These are phyloP conservation scores for Metschnikowia continentalis DNA, from an alignment of 805 yeast species.

Conservation along the genomic window DNA sequence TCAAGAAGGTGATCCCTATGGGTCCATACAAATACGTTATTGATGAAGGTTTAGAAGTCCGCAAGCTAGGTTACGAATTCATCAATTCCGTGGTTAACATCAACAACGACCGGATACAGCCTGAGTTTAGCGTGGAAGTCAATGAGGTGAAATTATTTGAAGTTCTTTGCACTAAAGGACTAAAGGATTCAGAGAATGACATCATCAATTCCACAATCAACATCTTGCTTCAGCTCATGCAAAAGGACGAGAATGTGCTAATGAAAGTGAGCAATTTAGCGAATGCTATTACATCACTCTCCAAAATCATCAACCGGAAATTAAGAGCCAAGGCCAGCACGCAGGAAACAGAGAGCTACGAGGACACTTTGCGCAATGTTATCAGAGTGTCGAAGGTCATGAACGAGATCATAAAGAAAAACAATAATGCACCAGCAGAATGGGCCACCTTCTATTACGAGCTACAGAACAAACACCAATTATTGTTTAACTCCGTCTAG, in stretches of 20 bases:
- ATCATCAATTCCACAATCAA: slow-evolving; percentile 50
- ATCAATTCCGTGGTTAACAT: slow-evolving; percentile 48
- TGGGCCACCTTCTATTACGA: slow-evolving; percentile 17
- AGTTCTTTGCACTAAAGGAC: slow-evolving; percentile 44
- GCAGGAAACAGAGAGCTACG: slow-evolving; percentile 58
- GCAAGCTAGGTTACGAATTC: slow-evolving; percentile 70
- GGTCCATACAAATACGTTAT: slow-evolving; percentile 84
- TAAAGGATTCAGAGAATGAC: slow-evolving; percentile 60
- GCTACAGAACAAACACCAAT: slow-evolving; percentile 15
- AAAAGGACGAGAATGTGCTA: slow-evolving; percentile 18
- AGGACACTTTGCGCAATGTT: slow-evolving; percentile 41
- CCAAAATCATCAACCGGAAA: slow-evolving; percentile 40
- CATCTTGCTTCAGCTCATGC: slow-evolving; percentile 32
- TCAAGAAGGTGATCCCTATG: slow-evolving; percentile 65
- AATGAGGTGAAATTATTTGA: slow-evolving; percentile 33
- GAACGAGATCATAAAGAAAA: slow-evolving; percentile 8
- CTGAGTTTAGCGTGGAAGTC: slow-evolving; percentile 16
- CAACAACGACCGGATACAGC: slow-evolving; percentile 17
- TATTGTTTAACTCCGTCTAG: slow-evolving; percentile 14
- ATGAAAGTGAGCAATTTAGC: slow-evolving; percentile 26
- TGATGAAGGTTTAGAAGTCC: slow-evolving; percentile 70
- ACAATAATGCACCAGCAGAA: slow-evolving; percentile 12
- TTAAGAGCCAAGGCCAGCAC: slow-evolving; percentile 60
- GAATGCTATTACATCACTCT: slow-evolving; percentile 35
- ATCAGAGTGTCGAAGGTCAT: slow-evolving; percentile 26